Conservation (phyloP, 345 rosid species). For the Syzygium oleosum region DNA sequence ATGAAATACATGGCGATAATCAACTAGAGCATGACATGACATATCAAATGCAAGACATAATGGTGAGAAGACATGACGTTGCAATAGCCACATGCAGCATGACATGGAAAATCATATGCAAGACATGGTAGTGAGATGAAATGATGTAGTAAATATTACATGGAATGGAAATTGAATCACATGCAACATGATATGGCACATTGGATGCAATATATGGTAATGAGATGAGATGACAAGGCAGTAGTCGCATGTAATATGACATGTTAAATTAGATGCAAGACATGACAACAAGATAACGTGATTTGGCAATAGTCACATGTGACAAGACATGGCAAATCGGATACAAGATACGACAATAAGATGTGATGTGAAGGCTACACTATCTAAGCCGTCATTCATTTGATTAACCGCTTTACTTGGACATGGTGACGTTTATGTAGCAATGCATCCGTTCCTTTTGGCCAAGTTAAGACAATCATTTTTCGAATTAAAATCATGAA, state of each 20-base stretch:
- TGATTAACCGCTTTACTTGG: background rate
- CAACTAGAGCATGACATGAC: background rate
- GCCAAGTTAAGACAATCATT: background rate
- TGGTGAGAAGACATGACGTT: no score
- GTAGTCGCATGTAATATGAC: background rate
- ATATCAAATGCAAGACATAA: background rate
- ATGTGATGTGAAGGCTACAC: background rate
- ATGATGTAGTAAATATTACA: no score
- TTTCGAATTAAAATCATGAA: background rate
- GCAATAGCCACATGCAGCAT: no score
- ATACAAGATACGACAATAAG: fast-evolving
- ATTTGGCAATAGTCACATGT: background rate
- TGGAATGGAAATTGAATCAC: background rate
- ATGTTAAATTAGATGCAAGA: background rate
- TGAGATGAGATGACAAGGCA: background rate
- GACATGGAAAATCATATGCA: no score
- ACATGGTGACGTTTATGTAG: background rate
- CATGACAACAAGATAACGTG: background rate
- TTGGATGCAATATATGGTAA: background rate
- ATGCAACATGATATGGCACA: background rate
- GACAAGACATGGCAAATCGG: background rate
- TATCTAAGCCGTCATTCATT: background rate
- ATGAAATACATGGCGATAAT: no score
- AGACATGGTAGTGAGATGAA: no score
- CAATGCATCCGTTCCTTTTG: background rate